Base-by-base conservation (phyloP, 768 basidiomycete genomes). In the Calvatia gigantea region DNA sequence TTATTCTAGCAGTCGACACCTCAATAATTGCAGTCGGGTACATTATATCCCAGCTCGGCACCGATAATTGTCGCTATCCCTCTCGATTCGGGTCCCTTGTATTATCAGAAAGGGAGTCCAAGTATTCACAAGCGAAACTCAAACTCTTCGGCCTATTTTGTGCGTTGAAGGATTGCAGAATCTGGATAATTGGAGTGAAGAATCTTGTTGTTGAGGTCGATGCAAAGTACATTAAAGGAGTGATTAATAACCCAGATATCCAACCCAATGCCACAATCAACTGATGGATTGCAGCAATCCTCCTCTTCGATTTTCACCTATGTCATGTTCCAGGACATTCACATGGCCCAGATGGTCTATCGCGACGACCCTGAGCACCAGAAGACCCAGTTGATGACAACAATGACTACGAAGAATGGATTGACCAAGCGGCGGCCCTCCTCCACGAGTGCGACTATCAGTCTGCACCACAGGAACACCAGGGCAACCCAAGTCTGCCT, bases 61-160 rank as follows among this genome's bases (percentile, higher is more conserved):
- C 60, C 2, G 52, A 61, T 5, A 33, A 38, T 1, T 27, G 37
- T 21, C 15, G 57, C 1, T 59, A 59, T 6, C 62, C 62, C 2
- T 58, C 59, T 0, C 17, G 62, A 1, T 64, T 51, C 27, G 61
- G 62, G 1, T 64, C 62, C 27, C 67, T 51, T 8, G 41, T 61
- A 0, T 62, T 59, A 61, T 62, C 61, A 21, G 62, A 65, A 6
- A 31, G 64, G 2, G 60, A 64, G 37, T 51, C 51, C 6, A 8
- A 6, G 39, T 73, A 35, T 54, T 74, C 55, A 58, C 67, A 71
- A 47, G 60, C 70, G 0, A 73, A 75, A 41, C 21, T 71, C 3
- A 70, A 74, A 55, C 58, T 74, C 0, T 70, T 66, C 50, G 61
- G 69, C 0, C 56, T 71, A 2, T 70, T 63, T 37, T 38, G 51